Percentiles rank a stretch among this genome's conserved stretches.
These are phyloP conservation scores for Myrica gale DNA, from an alignment of 306 rosid species.

Conservation along the genomic window DNA sequence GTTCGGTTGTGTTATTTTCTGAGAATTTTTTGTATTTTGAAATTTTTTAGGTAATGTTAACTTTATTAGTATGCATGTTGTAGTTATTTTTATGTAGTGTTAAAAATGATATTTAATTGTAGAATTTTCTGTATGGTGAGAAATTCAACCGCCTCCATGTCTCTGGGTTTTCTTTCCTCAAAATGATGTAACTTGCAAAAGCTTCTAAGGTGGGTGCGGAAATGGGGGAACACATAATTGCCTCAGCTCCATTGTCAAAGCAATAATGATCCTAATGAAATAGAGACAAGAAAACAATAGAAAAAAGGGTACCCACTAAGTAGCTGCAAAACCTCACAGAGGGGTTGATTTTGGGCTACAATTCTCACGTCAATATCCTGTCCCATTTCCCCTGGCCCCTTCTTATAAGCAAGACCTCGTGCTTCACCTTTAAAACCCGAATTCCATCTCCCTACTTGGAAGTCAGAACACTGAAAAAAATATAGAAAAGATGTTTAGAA, in stretches of 20 bases:
- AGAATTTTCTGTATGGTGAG: no score
- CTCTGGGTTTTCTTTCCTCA: neutral
- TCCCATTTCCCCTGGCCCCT: neutral
- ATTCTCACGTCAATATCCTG: neutral
- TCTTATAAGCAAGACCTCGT: neutral
- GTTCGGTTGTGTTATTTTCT: no score
- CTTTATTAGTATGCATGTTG: no score
- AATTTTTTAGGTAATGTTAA: no score
- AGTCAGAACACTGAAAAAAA: neutral
- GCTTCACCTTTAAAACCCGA: neutral
- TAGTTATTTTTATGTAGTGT: no score
- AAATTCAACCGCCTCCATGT: no score
- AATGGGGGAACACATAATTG: neutral
- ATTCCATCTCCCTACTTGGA: neutral
- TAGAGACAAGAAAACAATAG: constrained; percentile 10
- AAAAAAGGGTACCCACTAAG: neutral
- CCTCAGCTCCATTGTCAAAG: neutral
- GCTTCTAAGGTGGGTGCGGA: neutral
- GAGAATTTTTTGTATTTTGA: no score
- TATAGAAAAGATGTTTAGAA: no score
- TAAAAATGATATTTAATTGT: no score
- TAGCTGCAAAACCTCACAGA: neutral
- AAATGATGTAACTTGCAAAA: neutral
- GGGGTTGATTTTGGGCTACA: neutral
- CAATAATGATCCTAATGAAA: neutral